These are phyloP conservation scores for Medicago arabica DNA, from an alignment of 306 rosid genomes.

Conservation along the genomic window DNA sequence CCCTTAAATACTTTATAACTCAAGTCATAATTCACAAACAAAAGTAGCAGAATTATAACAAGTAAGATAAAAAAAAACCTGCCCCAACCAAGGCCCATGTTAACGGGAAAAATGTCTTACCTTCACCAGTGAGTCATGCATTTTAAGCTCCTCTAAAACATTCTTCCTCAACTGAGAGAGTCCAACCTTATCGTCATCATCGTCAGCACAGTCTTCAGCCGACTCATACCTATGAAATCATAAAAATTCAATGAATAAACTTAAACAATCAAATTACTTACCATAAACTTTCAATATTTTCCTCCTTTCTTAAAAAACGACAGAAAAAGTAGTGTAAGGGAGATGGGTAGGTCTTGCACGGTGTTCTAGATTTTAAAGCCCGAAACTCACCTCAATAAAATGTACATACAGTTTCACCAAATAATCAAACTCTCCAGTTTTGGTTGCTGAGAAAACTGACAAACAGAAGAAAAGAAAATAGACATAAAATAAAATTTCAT, in stretches of 20 bases:
- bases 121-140: conserved; percentile 80
- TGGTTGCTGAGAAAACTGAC: conserved; percentile 62
- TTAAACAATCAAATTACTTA: conserved; percentile 13
- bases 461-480: conserved; percentile 30
- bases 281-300: not conserved
- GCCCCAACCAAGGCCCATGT: conserved; percentile 9
- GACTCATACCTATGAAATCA: conserved; percentile 49
- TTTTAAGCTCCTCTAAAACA: conserved; percentile 50
- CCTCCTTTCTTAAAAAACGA: not conserved
- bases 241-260: conserved; percentile 30
- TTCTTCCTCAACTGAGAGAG: conserved; percentile 55
- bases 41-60: no score
- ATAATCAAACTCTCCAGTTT: conserved; percentile 54
- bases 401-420: conserved; percentile 50
- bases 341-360: conserved; percentile 11
- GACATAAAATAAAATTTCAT: conserved; percentile 34
- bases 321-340: not conserved
- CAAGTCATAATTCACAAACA: no score
- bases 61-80: no score
- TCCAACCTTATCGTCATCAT: conserved; percentile 82
- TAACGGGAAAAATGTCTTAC: conserved; percentile 43
- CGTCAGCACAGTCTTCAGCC: conserved; percentile 94
- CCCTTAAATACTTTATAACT: conserved; percentile 23
- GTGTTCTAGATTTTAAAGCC: conserved; percentile 32
- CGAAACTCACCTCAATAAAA: conserved; percentile 53